These are phyloP conservation scores for Pilasporangium apinafurcum DNA, from an alignment of 352 stramenopile species.

Conservation along the genomic window DNA sequence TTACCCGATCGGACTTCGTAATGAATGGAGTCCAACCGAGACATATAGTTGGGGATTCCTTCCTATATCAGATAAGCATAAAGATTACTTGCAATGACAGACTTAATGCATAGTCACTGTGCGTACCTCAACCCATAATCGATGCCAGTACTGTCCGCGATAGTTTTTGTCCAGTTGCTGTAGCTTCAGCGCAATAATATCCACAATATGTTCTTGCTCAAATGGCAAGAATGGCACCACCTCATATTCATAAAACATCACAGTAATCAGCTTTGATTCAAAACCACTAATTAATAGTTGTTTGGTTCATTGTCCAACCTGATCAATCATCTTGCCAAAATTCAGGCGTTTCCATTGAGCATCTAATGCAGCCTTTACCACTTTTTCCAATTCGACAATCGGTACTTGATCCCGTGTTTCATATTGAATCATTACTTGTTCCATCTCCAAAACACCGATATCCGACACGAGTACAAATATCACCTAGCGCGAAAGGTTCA, in stretches of 20 bases:
- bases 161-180: slow-evolving; percentile 69
- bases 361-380: slow-evolving; percentile 75
- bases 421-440: slow-evolving; percentile 81
- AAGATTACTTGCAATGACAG: neutral
- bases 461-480: slow-evolving; percentile 89
- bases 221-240: slow-evolving; percentile 88
- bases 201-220: slow-evolving; percentile 69
- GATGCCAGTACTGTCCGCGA: slow-evolving; percentile 66
- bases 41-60: slow-evolving; percentile 62
- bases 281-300: neutral
- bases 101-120: neutral
- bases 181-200: slow-evolving; percentile 82
- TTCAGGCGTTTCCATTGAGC: slow-evolving; percentile 84
- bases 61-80: slow-evolving; percentile 12
- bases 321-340: slow-evolving; percentile 87
- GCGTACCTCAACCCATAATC: slow-evolving; percentile 66
- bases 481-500: slow-evolving; percentile 25
- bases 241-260: slow-evolving; percentile 13
- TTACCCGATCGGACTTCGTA: slow-evolving; percentile 60
- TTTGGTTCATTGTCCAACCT: slow-evolving; percentile 30
- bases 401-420: slow-evolving; percentile 64
- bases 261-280: neutral
- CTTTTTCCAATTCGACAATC: slow-evolving; percentile 47
- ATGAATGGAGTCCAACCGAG: slow-evolving; percentile 59
- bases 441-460: slow-evolving; percentile 81